Evolutionary conservation across 192 early-diverging fungal species (phyloP).

Genomic region (Coemansia sp.): DNA sequence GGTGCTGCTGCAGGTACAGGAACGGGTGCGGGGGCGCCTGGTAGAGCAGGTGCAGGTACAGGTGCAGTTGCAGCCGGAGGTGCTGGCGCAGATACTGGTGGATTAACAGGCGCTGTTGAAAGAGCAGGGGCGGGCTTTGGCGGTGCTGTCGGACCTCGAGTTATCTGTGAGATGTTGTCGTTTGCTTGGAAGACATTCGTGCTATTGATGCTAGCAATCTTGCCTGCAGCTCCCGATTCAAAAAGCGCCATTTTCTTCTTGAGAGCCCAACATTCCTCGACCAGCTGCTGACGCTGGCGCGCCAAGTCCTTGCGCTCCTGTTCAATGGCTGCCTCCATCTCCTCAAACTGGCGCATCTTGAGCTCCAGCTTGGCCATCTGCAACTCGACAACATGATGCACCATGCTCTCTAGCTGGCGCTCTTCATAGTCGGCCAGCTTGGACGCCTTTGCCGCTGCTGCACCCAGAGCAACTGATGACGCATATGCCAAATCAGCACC

Average conservation of each 20-base stretch:
- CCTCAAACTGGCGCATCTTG: slow-evolving; percentile 92
- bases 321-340: slow-evolving; percentile 84
- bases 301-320: slow-evolving; percentile 82
- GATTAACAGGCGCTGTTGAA: too few species aligned
- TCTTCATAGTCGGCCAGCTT: slow-evolving; percentile 80
- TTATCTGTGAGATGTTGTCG: slow-evolving; percentile 28
- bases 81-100: too few species aligned
- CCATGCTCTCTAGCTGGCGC: slow-evolving; percentile 75
- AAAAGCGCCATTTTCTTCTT: slow-evolving; percentile 50
- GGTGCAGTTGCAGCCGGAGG: neutral
- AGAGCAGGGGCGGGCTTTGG: slow-evolving; percentile 11
- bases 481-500: slow-evolving; percentile 68
- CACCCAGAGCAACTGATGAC: slow-evolving; percentile 81
- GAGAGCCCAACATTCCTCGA: slow-evolving; percentile 48
- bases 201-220: slow-evolving; percentile 14
- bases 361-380: slow-evolving; percentile 88
- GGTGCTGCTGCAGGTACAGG: neutral
- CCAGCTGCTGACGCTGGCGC: slow-evolving; percentile 41
- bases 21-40: neutral
- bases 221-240: slow-evolving; percentile 31
- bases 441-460: slow-evolving; percentile 89
- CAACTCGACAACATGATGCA: slow-evolving; percentile 76
- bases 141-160: slow-evolving; percentile 27
- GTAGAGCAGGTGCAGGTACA: neutral
- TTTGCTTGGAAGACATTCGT: slow-evolving; percentile 29